Conservation (phyloP, 345 rosid species). For the Populus deltoides region DNA sequence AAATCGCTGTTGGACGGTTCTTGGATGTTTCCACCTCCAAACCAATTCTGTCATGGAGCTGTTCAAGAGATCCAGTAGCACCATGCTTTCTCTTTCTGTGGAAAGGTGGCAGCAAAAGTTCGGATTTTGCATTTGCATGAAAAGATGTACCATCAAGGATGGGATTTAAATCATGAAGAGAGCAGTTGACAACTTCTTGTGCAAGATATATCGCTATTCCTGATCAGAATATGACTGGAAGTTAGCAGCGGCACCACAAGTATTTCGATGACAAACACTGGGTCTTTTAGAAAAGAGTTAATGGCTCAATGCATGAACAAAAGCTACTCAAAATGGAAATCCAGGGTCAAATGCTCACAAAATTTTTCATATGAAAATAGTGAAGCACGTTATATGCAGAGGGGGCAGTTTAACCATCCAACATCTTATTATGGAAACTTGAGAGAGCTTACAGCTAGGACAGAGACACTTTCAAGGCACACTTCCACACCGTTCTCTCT, state of each 20-base stretch:
- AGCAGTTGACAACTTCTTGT: slow-evolving; percentile 53
- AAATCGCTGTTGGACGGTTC: slow-evolving; percentile 26
- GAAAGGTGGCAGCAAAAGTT: slow-evolving; percentile 29
- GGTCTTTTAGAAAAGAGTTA: neutral
- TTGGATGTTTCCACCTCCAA: slow-evolving; percentile 38
- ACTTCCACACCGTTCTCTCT: neutral
- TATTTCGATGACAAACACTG: neutral
- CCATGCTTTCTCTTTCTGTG: slow-evolving; percentile 65
- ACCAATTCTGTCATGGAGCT: slow-evolving; percentile 34
- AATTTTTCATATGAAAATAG: neutral
- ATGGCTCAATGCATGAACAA: neutral
- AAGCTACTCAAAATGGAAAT: neutral
- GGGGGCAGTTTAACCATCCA: neutral
- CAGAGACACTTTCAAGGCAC: neutral
- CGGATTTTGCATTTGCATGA: slow-evolving; percentile 25
- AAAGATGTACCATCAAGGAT: slow-evolving; percentile 27
- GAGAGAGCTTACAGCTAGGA: neutral
- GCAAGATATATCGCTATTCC: slow-evolving; percentile 71
- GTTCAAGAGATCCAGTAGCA: slow-evolving; percentile 34
- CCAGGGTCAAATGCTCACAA: neutral
- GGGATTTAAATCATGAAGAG: slow-evolving; percentile 51
- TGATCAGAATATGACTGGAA: slow-evolving; percentile 29
- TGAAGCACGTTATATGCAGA: neutral
- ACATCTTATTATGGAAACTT: neutral
- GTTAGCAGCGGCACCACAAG: slow-evolving; percentile 11